A percentile compares a stretch with the other conserved stretches of the same genome.
These are phyloP conservation scores for Phytophthora foliorum DNA, from an alignment of 352 stramenopile species.

Conservation along the genomic window DNA sequence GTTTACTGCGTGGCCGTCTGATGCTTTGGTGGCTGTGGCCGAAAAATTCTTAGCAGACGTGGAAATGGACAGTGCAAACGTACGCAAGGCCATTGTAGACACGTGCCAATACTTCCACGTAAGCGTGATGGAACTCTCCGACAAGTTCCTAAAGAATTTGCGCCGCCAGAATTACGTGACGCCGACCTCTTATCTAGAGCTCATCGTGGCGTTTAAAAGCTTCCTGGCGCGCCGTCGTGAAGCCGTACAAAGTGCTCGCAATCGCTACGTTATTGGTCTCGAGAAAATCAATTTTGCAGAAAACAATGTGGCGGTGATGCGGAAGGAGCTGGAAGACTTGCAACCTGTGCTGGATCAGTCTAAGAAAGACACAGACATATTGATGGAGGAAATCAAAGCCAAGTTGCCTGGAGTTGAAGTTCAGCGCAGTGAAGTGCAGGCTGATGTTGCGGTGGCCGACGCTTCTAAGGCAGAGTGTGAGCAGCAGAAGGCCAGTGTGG, in stretches of 20 bases:
- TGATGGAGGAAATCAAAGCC: conserved; percentile 95
- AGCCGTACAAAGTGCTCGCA: conserved; percentile 83
- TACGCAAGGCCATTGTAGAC: conserved; percentile 88
- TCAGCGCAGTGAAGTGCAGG: conserved; percentile 82
- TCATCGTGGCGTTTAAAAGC: conserved; percentile 95
- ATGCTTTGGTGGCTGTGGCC: conserved; percentile 94
- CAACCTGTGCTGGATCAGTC: conserved; percentile 94
- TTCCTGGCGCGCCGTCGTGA: conserved; percentile 87
- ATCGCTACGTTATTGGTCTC: conserved; percentile 92
- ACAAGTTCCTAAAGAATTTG: conserved; percentile 84
- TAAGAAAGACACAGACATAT: conserved; percentile 92
- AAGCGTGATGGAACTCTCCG: conserved; percentile 88
- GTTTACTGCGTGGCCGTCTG: conserved; percentile 95
- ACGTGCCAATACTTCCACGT: conserved; percentile 96
- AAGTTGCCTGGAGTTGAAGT: conserved; percentile 93
- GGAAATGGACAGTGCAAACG: conserved; percentile 83
- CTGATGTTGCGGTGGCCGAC: conserved; percentile 80
- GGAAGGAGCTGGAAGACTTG: conserved; percentile 94
- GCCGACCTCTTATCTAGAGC: conserved; percentile 95
- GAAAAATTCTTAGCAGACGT: conserved; percentile 94
- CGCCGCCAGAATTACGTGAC: conserved; percentile 96
- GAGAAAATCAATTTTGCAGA: conserved; percentile 96
- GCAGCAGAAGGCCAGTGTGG: conserved; percentile 86
- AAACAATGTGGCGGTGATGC: conserved; percentile 94
- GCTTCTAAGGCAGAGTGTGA: conserved; percentile 92